Percentiles rank a stretch among this genome's conserved stretches.
Conservation (phyloP, 805 yeast species). For the Barnettozyma vustinii region DNA sequence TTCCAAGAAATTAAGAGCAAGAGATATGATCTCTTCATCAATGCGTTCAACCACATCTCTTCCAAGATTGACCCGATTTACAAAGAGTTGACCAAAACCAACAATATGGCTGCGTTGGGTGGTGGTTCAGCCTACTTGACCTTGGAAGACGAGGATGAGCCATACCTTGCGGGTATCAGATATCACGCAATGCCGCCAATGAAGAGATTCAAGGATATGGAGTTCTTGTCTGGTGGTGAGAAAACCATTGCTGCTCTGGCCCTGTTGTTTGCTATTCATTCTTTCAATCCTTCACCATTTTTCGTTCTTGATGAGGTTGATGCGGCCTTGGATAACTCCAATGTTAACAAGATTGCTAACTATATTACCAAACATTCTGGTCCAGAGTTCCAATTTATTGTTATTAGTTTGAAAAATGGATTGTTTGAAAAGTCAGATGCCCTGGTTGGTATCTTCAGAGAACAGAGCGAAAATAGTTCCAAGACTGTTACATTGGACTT, state of each 20-base stretch:
- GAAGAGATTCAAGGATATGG: constrained; percentile 91
- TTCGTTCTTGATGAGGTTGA: constrained; percentile 97
- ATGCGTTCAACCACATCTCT: constrained; percentile 74
- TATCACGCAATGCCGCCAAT: constrained; percentile 96
- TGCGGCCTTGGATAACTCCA: constrained; percentile 90
- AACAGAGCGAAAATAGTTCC: constrained; percentile 67
- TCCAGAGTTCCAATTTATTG: constrained; percentile 82
- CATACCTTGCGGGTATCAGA: constrained; percentile 74
- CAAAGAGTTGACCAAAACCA: constrained; percentile 71
- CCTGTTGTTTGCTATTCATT: constrained; percentile 82
- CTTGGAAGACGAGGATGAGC: constrained; percentile 85
- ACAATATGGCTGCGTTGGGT: constrained; percentile 51
- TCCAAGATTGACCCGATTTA: constrained; percentile 68
- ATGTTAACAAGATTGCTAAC: constrained; percentile 81
- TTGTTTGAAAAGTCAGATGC: constrained; percentile 87
- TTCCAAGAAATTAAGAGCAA: constrained; percentile 55
- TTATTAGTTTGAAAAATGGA: constrained; percentile 82
- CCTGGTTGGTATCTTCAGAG: constrained; percentile 87
- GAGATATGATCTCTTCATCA: constrained; percentile 60
- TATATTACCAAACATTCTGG: constrained; percentile 74
- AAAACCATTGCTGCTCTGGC: constrained; percentile 96
- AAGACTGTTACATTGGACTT: constrained; percentile 70
- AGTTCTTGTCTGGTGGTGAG: constrained; percentile 91
- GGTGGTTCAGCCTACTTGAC: constrained; percentile 94
- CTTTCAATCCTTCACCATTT: constrained; percentile 90